These are phyloP conservation scores for Ogataea naganishii DNA, from an alignment of 805 yeast species.

Conservation along the genomic window DNA sequence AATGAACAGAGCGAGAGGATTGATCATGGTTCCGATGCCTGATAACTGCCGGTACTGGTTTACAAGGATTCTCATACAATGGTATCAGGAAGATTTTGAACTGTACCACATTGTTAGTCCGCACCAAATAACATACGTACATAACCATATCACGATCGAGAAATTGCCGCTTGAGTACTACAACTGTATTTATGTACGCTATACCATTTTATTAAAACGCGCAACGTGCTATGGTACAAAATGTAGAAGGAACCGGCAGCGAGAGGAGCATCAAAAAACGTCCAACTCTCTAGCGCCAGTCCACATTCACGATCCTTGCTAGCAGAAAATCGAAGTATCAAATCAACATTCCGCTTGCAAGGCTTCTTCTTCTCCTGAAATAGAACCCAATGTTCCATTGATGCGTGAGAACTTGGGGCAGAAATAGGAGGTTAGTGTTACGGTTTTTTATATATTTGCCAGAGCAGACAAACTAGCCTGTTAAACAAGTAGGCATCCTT, in stretches of 20 bases:
- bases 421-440: conserved; percentile 18
- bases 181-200: no score
- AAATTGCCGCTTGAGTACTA: no score
- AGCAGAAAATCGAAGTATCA: conserved; percentile 17
- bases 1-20: conserved; percentile 1
- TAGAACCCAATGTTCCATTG: conserved; percentile 23
- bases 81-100: background rate
- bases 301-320: conserved; percentile 15
- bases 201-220: no score
- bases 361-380: conserved; percentile 24
- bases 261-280: background rate
- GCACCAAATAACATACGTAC: background rate
- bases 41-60: background rate
- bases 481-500: background rate
- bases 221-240: no score
- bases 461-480: conserved; percentile 1
- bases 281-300: conserved; percentile 1
- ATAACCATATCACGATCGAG: no score
- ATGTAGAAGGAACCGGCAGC: conserved; percentile 10
- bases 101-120: background rate
- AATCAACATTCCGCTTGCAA: conserved; percentile 7
- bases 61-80: background rate
- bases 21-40: background rate
- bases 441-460: conserved; percentile 2
- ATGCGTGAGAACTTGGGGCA: conserved; percentile 21